phyloP scores from a whole-genome alignment of 192 early-diverging fungal species.

The Allomyces macrogynus region DNA sequence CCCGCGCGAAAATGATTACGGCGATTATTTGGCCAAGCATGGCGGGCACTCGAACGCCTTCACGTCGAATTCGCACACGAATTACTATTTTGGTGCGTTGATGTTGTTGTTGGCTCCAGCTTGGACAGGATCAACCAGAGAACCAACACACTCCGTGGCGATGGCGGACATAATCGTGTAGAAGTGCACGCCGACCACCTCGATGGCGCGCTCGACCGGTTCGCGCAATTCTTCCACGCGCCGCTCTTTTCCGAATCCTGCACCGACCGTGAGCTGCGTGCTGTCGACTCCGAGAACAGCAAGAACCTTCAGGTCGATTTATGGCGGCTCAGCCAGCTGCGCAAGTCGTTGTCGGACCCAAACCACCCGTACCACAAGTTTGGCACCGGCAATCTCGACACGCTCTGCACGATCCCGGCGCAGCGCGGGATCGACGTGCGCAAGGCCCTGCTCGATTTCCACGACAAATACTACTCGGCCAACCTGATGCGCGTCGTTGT shows the following conservation, averaged over 20 bases:
- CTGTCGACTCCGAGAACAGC: constrained; percentile 93
- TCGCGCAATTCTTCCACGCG: constrained; percentile 81
- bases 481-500: constrained; percentile 90
- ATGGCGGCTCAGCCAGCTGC: constrained; percentile 76
- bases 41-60: constrained; percentile 65
- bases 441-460: constrained; percentile 64
- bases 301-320: constrained; percentile 80
- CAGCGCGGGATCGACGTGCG: constrained; percentile 58
- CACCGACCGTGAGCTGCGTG: constrained; percentile 79
- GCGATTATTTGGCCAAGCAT: constrained; percentile 46
- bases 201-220: constrained; percentile 48
- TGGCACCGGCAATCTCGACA: constrained; percentile 78
- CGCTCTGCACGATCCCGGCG: constrained; percentile 45
- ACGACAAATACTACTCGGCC: constrained; percentile 74
- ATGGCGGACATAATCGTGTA: constrained; percentile 37
- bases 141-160: constrained; percentile 3
- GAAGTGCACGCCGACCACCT: constrained; percentile 28
- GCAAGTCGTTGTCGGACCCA: constrained; percentile 54
- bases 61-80: constrained; percentile 56
- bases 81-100: constrained; percentile 49
- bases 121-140: too few species aligned
- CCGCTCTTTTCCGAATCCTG: constrained; percentile 73
- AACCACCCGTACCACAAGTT: constrained; percentile 73
- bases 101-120: too few species aligned
- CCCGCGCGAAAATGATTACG: constrained; percentile 66